phyloP scores from a whole-genome alignment of 1,139 yeast species.

The Suhomyces bokatorum region DNA sequence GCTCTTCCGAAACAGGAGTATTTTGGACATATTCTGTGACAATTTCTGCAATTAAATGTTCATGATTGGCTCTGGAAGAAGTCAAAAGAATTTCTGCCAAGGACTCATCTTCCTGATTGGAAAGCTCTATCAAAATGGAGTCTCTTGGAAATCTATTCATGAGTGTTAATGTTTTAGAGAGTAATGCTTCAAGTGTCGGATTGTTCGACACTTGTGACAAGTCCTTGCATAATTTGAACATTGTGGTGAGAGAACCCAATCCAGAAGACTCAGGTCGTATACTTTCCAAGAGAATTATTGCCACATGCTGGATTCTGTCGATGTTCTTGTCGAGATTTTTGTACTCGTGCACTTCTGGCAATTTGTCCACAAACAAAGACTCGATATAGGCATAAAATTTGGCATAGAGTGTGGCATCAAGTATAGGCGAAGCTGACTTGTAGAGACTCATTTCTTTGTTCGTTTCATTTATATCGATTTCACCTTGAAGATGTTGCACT shows the following conservation, averaged over 20 bases:
- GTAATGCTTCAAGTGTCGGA: constrained; percentile 8
- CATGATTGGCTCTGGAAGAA: constrained; percentile 16
- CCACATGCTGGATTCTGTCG: constrained; percentile 30
- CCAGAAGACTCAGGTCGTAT: constrained; percentile 13
- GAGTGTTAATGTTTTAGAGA: background rate
- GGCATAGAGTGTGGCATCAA: constrained; percentile 24
- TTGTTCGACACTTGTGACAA: constrained; percentile 23
- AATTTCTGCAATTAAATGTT: constrained; percentile 18
- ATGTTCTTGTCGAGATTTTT: constrained; percentile 32
- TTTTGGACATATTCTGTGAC: constrained; percentile 11
- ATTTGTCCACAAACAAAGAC: constrained; percentile 25
- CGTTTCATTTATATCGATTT: background rate
- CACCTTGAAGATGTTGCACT: background rate
- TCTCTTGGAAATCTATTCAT: constrained; percentile 4
- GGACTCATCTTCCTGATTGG: constrained; percentile 25
- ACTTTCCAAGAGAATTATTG: constrained; percentile 13
- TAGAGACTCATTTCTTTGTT: background rate
- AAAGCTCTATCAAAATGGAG: background rate
- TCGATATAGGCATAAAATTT: constrained; percentile 31
- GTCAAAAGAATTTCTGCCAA: constrained; percentile 23
- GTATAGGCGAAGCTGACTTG: background rate
- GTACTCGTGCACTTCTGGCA: constrained; percentile 42
- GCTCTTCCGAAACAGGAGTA: background rate
- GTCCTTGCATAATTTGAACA: constrained; percentile 29
- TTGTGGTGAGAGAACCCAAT: constrained; percentile 15